Evolutionary conservation across 1,284 basidiomycete genomes (phyloP).

Genomic region (Ustilago sp.): DNA sequence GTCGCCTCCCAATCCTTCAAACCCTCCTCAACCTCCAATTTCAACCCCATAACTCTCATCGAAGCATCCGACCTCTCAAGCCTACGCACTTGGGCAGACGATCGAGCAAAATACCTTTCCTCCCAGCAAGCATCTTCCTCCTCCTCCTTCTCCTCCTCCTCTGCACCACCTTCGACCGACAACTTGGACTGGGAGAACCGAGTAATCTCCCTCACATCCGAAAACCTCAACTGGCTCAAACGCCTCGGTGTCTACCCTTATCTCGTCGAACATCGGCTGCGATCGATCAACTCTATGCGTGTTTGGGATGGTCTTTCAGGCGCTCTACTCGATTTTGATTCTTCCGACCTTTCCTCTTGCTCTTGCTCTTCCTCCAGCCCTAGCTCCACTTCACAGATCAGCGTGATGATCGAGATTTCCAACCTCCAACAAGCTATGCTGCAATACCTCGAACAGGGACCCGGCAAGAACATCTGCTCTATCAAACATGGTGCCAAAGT

Average conservation of each 20-base stretch:
- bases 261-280: slow-evolving; percentile 52
- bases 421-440: slow-evolving; percentile 68
- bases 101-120: slow-evolving; percentile 26
- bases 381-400: slow-evolving; percentile 41
- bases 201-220: slow-evolving; percentile 63
- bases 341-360: slow-evolving; percentile 19
- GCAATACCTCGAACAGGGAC: slow-evolving; percentile 46
- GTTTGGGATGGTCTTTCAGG: slow-evolving; percentile 68
- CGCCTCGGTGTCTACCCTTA: slow-evolving; percentile 57
- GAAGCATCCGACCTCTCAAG: slow-evolving; percentile 58
- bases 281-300: slow-evolving; percentile 60
- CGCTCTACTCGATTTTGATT: slow-evolving; percentile 63
- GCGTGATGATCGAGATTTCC: slow-evolving; percentile 65
- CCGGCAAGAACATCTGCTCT: slow-evolving; percentile 62
- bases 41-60: slow-evolving; percentile 51
- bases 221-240: slow-evolving; percentile 64
- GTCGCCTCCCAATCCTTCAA: slow-evolving; percentile 29
- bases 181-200: slow-evolving; percentile 65
- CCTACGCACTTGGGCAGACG: slow-evolving; percentile 44
- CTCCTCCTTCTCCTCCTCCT: slow-evolving; percentile 17
- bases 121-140: neutral
- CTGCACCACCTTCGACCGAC: slow-evolving; percentile 22
- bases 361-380: neutral
- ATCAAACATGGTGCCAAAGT: slow-evolving; percentile 80
- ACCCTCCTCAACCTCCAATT: neutral